Conservation (phyloP, 768 basidiomycete species). For the Boletus huronensis region DNA sequence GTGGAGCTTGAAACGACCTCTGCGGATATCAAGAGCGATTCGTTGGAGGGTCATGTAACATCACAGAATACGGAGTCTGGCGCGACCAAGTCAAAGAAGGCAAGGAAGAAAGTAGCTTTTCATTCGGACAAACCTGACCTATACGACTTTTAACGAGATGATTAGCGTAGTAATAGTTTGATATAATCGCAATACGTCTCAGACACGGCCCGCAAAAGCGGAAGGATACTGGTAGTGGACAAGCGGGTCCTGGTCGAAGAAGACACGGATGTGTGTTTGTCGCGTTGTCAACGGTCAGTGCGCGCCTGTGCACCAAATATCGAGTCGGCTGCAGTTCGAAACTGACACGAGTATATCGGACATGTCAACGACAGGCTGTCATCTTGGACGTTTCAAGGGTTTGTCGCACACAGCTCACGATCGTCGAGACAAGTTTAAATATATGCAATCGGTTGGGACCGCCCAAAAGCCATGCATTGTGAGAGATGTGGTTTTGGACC, state of each 20-base stretch:
- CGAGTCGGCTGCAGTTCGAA: not conserved
- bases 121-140: constrained; percentile 62
- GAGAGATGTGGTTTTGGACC: not conserved
- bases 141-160: constrained; percentile 62
- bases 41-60: constrained; percentile 6
- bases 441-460: not conserved
- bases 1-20: constrained; percentile 42
- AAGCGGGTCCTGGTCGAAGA: not conserved
- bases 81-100: constrained; percentile 38
- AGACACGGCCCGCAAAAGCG: not conserved
- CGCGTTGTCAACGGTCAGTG: too few species aligned
- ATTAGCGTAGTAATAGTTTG: not conserved
- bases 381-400: constrained; percentile 16
- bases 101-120: constrained; percentile 68
- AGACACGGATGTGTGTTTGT: not conserved
- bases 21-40: not conserved
- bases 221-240: not conserved
- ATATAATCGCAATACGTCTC: not conserved
- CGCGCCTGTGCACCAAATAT: not conserved
- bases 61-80: constrained; percentile 9
- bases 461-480: not conserved
- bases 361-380: constrained; percentile 7
- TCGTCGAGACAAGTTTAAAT: too few species aligned
- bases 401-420: constrained; percentile 16
- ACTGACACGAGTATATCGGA: constrained; percentile 10